A percentile compares a stretch with the other conserved stretches of the same genome.
Evolutionary conservation across 176 grass and related monocot species (phyloP).

Genomic region (Avena eriantha): DNA sequence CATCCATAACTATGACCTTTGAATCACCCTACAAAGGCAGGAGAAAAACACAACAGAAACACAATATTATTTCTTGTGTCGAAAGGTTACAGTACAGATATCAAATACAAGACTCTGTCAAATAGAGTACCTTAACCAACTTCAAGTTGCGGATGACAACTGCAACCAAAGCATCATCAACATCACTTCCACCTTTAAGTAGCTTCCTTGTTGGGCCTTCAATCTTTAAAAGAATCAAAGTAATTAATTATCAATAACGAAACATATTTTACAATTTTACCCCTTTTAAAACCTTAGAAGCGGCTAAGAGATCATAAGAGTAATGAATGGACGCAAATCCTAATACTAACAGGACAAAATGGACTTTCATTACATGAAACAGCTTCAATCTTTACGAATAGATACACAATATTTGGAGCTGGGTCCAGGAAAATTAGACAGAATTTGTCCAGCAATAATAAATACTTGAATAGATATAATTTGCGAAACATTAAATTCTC

Average conservation of each 20-base stretch:
- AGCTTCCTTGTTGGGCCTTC: slow-evolving; percentile 72
- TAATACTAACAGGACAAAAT: not conserved
- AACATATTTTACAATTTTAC: not conserved
- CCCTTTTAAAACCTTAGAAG: not conserved
- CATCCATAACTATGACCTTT: slow-evolving; percentile 95
- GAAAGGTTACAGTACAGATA: slow-evolving; percentile 14
- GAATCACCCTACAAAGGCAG: slow-evolving; percentile 64
- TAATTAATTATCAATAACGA: slow-evolving; percentile 19
- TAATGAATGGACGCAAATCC: not conserved
- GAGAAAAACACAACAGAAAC: not conserved
- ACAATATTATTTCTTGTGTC: slow-evolving; percentile 18
- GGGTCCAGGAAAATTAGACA: not conserved
- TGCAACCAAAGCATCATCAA: slow-evolving; percentile 82
- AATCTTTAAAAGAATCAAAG: slow-evolving; percentile 56
- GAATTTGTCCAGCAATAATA: not conserved
- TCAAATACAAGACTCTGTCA: slow-evolving; percentile 29
- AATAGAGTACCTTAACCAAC: slow-evolving; percentile 70
- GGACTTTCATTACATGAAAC: not conserved
- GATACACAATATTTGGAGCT: not conserved
- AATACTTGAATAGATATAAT: not conserved
- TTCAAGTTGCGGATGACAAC: slow-evolving; percentile 94
- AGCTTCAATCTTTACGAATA: not conserved
- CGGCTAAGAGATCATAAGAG: slow-evolving; percentile 5
- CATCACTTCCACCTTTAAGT: slow-evolving; percentile 75
- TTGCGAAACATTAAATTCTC: not conserved